Base-by-base conservation (phyloP, 257 asterid species). In the Knoxia roxburghii region DNA sequence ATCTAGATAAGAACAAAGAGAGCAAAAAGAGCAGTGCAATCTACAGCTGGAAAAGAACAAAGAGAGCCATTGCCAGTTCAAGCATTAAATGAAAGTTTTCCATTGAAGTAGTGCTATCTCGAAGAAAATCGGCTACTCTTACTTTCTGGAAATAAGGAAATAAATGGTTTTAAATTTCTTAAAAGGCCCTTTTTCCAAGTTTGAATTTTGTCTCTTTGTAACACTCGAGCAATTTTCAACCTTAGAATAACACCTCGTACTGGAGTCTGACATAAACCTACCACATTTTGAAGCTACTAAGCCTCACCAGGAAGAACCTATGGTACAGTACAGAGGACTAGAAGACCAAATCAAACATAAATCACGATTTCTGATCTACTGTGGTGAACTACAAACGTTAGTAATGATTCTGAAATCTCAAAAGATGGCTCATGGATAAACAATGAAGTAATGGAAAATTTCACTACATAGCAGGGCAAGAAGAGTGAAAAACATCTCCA, bases 331-430 rank as follows among this genome's bases (percentile, higher is more conserved):
- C 21, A 18, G 12, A 6, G 41, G 59, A 17, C 33, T 24, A 65
- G 33, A 65, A 20, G 57, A 65, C 48, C 59, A 29, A 20, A n/a
- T 30, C 49, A 32, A 65, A 32, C 67, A 62, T 26, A 39, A 53
- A 33, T 35, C 29, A 8, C n/a, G 18, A 24, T 29, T 26, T 15
- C 4, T 41, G 12, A n/a, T 39, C 11, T 9, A n/a, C 46, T 20
- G 0, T 59, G 8, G n/a, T 8, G 41, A 15, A 35, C 45, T 60
- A 60, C 48, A 60, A 33, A 60, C 29, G 61, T 29, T 23, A 7
- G 7, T 29, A n/a, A n/a, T n/a, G n/a, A n/a, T n/a, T n/a, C n/a
- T 61, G 51, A 23, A 41, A 23, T 8, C 14, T 62, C 50, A 61
- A 40, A 56, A 13, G 35, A 26, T 24, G 14, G 61, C 41, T 6